Evolutionary conservation across 2,329 filamentous ascomycete genomes (phyloP).

Genomic region (Hirsutella rhossiliensis): DNA sequence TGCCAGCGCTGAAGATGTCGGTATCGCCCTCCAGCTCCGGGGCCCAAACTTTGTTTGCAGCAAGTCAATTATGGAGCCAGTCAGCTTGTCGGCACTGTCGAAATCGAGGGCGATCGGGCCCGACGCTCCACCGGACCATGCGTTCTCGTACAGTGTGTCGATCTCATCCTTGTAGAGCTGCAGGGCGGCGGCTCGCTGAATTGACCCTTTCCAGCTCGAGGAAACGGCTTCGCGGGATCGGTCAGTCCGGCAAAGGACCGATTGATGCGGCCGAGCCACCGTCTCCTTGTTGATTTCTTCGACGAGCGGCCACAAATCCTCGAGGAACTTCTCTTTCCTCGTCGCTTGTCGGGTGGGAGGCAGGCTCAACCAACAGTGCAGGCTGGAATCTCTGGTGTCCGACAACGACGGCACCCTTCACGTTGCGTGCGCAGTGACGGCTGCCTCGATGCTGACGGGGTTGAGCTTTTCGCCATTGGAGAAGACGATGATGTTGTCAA

Average conservation of each 20-base stretch:
- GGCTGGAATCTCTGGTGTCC: slow-evolving; percentile 34
- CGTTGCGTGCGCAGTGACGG: slow-evolving; percentile 13
- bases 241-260: slow-evolving; percentile 26
- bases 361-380: slow-evolving; percentile 33
- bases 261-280: slow-evolving; percentile 31
- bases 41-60: slow-evolving; percentile 6
- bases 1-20: slow-evolving; percentile 25
- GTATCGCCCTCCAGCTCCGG: slow-evolving; percentile 11
- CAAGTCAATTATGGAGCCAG: slow-evolving; percentile 11
- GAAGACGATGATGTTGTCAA: slow-evolving; percentile 29
- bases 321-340: slow-evolving; percentile 19
- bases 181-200: slow-evolving; percentile 26
- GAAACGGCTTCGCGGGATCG: slow-evolving; percentile 27
- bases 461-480: slow-evolving; percentile 30
- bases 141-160: slow-evolving; percentile 25
- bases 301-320: slow-evolving; percentile 30
- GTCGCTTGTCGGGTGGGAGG: slow-evolving; percentile 11
- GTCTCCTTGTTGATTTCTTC: slow-evolving; percentile 29
- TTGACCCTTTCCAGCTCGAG: slow-evolving; percentile 31
- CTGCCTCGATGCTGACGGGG: slow-evolving; percentile 21
- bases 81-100: slow-evolving; percentile 9
- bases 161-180: slow-evolving; percentile 32
- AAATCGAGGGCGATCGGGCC: slow-evolving; percentile 7
- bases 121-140: slow-evolving; percentile 1
- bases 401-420: slow-evolving; percentile 23